Evolutionary conservation across 257 asterid species (phyloP).

Genomic region (Echium plantagineum): DNA sequence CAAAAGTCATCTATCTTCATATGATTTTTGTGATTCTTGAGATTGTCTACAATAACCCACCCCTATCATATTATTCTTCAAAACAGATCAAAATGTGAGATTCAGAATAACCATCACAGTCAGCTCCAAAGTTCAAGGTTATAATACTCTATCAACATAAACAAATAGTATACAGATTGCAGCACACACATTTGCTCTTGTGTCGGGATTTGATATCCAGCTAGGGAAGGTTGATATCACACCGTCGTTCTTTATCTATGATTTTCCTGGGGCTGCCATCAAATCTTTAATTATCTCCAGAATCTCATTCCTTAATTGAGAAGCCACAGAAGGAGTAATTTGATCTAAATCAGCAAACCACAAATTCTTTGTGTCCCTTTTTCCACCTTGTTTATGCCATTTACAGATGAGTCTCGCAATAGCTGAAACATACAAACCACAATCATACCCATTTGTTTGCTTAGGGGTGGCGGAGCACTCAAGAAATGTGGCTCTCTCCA

Average conservation of each 20-base stretch:
- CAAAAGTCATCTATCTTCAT: no score
- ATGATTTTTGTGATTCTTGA: no score
- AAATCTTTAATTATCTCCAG: constrained; percentile 35
- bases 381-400: constrained; percentile 35
- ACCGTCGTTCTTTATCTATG: neutral
- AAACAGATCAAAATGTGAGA: no score
- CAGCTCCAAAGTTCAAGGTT: no score
- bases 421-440: constrained; percentile 69
- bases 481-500: constrained; percentile 19
- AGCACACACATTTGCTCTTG: no score
- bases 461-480: constrained; percentile 34
- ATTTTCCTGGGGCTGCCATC: constrained; percentile 20
- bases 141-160: no score
- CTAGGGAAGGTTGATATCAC: no score
- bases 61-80: no score
- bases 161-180: no score
- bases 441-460: constrained; percentile 59
- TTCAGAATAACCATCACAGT: no score
- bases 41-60: no score
- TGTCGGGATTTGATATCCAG: no score
- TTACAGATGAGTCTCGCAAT: constrained; percentile 46
- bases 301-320: constrained; percentile 44
- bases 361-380: constrained; percentile 18
- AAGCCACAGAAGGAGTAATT: constrained; percentile 36
- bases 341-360: constrained; percentile 44